phyloP scores from a whole-genome alignment of 495 filamentous ascomycete genomes.

The Penicillium diatomitis region DNA sequence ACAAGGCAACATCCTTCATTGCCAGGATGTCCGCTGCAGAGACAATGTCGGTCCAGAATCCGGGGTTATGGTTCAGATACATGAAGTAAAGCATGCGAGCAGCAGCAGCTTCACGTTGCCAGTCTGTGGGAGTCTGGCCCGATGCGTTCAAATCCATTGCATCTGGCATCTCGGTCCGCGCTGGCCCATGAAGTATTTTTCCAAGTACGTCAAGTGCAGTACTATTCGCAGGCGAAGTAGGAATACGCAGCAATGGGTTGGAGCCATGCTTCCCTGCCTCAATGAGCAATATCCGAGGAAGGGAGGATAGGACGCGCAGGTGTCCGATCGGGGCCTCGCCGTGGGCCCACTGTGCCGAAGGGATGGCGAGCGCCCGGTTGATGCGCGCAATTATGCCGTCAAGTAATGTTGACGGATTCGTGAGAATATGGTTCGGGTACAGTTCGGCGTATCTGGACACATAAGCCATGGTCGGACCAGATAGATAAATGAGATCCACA shows the following conservation, averaged over 20 bases:
- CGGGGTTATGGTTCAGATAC: slow-evolving; percentile 41
- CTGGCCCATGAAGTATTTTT: slow-evolving; percentile 47
- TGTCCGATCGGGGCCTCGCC: slow-evolving; percentile 43
- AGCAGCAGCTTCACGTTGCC: slow-evolving; percentile 39
- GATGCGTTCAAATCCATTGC: slow-evolving; percentile 25
- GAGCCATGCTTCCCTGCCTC: slow-evolving; percentile 34
- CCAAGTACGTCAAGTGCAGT: slow-evolving; percentile 47
- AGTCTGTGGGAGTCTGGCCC: slow-evolving; percentile 30
- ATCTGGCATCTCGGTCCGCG: slow-evolving; percentile 12
- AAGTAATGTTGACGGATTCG: slow-evolving; percentile 28
- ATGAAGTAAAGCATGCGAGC: slow-evolving; percentile 49
- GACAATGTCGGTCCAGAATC: slow-evolving; percentile 45
- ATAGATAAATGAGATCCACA: slow-evolving; percentile 43
- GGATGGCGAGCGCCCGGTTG: slow-evolving; percentile 31
- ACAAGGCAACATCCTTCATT: slow-evolving; percentile 48
- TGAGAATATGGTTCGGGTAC: slow-evolving; percentile 47
- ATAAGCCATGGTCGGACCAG: slow-evolving; percentile 47
- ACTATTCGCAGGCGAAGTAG: slow-evolving; percentile 38
- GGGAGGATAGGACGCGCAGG: slow-evolving; percentile 44
- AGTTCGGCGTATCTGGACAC: slow-evolving; percentile 45
- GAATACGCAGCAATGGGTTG: slow-evolving; percentile 42
- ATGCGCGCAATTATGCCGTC: slow-evolving; percentile 41
- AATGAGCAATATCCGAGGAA: slow-evolving; percentile 48
- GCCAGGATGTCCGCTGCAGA: slow-evolving; percentile 47
- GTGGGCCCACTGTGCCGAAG: slow-evolving; percentile 43